These are phyloP conservation scores for Paecilomyces niveus DNA, from an alignment of 2,329 filamentous ascomycete genomes.

Conservation along the genomic window DNA sequence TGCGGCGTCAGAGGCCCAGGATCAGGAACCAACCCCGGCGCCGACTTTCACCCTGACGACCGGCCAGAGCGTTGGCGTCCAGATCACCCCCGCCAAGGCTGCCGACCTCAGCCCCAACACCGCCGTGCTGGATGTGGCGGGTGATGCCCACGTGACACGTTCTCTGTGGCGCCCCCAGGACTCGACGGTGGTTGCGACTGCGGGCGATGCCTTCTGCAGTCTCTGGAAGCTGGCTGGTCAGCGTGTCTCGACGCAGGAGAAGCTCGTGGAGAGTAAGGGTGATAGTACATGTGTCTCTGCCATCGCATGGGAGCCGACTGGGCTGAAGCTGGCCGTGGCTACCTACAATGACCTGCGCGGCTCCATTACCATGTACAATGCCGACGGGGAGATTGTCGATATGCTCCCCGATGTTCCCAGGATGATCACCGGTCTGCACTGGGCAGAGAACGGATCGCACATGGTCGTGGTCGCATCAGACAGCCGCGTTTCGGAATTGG, in stretches of 20 bases:
- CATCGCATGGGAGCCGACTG: slow-evolving; percentile 39
- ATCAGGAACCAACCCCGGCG: slow-evolving; percentile 23
- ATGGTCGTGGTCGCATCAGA: slow-evolving; percentile 39
- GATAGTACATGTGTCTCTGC: slow-evolving; percentile 34
- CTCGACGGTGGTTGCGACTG: slow-evolving; percentile 33
- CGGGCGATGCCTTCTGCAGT: slow-evolving; percentile 39
- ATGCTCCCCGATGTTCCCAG: slow-evolving; percentile 38
- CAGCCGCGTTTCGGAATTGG: slow-evolving; percentile 32
- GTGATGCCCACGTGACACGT: slow-evolving; percentile 32
- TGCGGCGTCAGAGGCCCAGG: slow-evolving; percentile 15
- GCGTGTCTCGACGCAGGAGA: slow-evolving; percentile 19
- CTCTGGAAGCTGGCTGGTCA: slow-evolving; percentile 35
- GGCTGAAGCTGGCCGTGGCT: slow-evolving; percentile 40
- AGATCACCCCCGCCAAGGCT: slow-evolving; percentile 42
- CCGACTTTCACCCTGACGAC: slow-evolving; percentile 34
- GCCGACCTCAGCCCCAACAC: slow-evolving; percentile 40
- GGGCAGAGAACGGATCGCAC: slow-evolving; percentile 32
- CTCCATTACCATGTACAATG: slow-evolving; percentile 38
- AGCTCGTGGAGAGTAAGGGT: slow-evolving; percentile 27
- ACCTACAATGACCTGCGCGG: slow-evolving; percentile 37
- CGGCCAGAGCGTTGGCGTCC: slow-evolving; percentile 40
- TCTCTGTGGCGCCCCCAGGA: slow-evolving; percentile 40
- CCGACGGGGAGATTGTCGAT: slow-evolving; percentile 36
- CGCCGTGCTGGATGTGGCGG: slow-evolving; percentile 31
- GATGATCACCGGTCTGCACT: slow-evolving; percentile 37